Conservation (phyloP, 805 yeast genomes). For the Wickerhamiella parazyma region DNA sequence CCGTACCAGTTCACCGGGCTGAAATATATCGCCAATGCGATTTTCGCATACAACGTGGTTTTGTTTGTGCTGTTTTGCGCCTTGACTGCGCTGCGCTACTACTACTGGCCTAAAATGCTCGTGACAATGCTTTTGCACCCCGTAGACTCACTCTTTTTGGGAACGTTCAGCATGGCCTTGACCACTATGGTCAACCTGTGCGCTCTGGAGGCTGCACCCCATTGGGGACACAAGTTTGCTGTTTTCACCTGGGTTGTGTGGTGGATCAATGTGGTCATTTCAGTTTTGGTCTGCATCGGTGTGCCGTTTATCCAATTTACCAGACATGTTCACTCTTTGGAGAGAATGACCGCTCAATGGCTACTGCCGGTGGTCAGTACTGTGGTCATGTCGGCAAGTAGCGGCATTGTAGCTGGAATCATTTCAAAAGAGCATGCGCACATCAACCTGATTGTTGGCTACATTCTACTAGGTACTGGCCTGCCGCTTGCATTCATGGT, state of each 20-base stretch:
- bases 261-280: slow-evolving; percentile 51
- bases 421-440: slow-evolving; percentile 36
- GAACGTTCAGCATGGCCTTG: slow-evolving; percentile 71
- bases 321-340: slow-evolving; percentile 25
- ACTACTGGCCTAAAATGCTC: slow-evolving; percentile 27
- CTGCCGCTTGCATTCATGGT: slow-evolving; percentile 44
- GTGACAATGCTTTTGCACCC: slow-evolving; percentile 29
- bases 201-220: slow-evolving; percentile 24
- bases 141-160: slow-evolving; percentile 47
- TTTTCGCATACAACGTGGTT: slow-evolving; percentile 46
- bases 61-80: slow-evolving; percentile 32
- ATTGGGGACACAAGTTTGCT: slow-evolving; percentile 31
- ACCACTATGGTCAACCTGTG: slow-evolving; percentile 51
- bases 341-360: slow-evolving; percentile 41
- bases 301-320: slow-evolving; percentile 28
- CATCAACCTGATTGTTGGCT: slow-evolving; percentile 40
- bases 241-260: slow-evolving; percentile 48
- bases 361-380: slow-evolving; percentile 68
- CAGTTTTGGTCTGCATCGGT: slow-evolving; percentile 36
- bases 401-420: slow-evolving; percentile 37
- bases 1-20: slow-evolving; percentile 57
- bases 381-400: slow-evolving; percentile 61
- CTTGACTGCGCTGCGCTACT: slow-evolving; percentile 30
- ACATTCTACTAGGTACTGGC: slow-evolving; percentile 59
- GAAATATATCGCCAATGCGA: slow-evolving; percentile 39